Evolutionary conservation across 2,329 filamentous ascomycete genomes (phyloP).

Genomic region (Sarocladium strictum): DNA sequence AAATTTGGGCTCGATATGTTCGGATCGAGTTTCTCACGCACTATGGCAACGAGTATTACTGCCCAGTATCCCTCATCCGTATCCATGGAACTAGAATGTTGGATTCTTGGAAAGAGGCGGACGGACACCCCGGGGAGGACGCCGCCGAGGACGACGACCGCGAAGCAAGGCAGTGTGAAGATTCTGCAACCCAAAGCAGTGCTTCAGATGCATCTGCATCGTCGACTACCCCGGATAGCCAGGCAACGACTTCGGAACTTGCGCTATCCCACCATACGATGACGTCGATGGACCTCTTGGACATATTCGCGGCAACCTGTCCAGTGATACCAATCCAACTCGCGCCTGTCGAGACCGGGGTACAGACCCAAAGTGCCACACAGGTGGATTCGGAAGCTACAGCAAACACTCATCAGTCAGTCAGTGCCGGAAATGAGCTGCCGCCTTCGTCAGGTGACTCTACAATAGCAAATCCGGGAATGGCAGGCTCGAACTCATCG

Average conservation of each 20-base stretch:
- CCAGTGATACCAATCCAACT: background rate
- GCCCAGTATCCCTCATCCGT: conserved; percentile 81
- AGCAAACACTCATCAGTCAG: background rate
- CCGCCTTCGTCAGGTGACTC: background rate
- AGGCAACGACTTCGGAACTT: background rate
- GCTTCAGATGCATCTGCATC: background rate
- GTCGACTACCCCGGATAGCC: background rate
- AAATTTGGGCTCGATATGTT: conserved; percentile 93
- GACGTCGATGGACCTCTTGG: conserved; percentile 4
- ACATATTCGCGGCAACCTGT: background rate
- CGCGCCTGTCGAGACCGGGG: background rate
- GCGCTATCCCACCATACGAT: background rate
- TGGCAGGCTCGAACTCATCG: background rate
- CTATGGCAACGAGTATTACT: conserved; percentile 96
- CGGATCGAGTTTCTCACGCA: conserved; percentile 88
- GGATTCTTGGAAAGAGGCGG: conserved; percentile 83
- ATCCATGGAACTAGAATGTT: conserved; percentile 96
- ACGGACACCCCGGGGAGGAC: conserved; percentile 59
- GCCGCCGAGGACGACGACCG: conserved; percentile 32
- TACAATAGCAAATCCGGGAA: background rate
- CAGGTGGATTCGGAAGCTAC: background rate
- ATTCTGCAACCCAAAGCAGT: background rate
- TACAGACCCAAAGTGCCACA: background rate
- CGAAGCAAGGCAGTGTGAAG: background rate
- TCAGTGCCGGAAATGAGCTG: background rate